Base-by-base conservation (phyloP, 441 rosid species). In the Arabidopsis lyrata region DNA sequence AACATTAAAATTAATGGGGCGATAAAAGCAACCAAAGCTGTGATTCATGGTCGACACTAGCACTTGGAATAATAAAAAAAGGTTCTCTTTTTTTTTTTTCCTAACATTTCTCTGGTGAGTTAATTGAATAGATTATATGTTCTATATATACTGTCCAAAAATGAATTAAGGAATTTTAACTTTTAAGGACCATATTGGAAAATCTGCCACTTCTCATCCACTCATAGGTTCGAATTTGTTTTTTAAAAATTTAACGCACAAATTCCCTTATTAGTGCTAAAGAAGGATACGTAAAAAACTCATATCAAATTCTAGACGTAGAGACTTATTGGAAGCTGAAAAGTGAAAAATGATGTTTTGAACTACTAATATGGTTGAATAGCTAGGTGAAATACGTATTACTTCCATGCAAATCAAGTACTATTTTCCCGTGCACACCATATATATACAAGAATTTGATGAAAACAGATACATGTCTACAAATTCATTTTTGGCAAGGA, bases 191-290 rank as follows among this genome's bases (percentile, higher is more conserved):
- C 41, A 11, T 31, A 35, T 15, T 52, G 56, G 54, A 47, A 11
- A 56, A 77, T 70, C 55, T 39, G 71, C 72, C 72, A 63, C 72
- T 76, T 76, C 61, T 49, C 72, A 57, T 70, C 72, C 80, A 70
- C 76, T 58, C 72, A 71, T 66, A 29, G 73, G 62, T 67, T 67
- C 47, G 32, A 65, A 32, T 45, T 44, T 50, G 18, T 31, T 58
- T 39, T 2, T 8, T 15, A 22, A 31, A 41, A 60, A 24, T 29
- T 10, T 9, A 60, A 52, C 35, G 68, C 20, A 66, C 63, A 77
- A 50, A 58, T 66, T 66, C 77, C 8, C 6, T 52, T 60, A 63
- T 34, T 18, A 77, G 65, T 72, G 77, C 73, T 59, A 60, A 66
- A 18, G 20, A 32, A 27, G 64, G 56, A 50, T 34, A 56, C 22